Conservation (phyloP, 1,284 basidiomycete species). For the Farysia itapuensis region DNA sequence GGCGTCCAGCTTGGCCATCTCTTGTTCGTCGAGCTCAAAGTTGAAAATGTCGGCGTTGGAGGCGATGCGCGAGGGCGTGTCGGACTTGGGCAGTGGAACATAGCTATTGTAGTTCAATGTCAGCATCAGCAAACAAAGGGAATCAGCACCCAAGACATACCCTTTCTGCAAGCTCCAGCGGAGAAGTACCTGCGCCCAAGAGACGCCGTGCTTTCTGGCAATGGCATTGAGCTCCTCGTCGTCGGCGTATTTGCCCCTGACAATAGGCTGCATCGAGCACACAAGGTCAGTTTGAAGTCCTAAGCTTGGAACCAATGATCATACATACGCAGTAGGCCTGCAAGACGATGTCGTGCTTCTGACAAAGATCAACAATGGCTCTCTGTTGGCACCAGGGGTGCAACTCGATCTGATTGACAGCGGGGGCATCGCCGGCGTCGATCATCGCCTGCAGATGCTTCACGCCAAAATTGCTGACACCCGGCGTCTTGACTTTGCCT, state of each 20-base stretch:
- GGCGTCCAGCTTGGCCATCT: constrained; percentile 23
- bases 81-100: constrained; percentile 41
- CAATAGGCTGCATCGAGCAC: constrained; percentile 13
- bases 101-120: constrained; percentile 1
- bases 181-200: constrained; percentile 33
- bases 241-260: constrained; percentile 19
- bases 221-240: constrained; percentile 18
- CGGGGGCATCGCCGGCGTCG: constrained; percentile 11
- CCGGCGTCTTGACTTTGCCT: constrained; percentile 28
- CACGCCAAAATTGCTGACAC: constrained; percentile 32
- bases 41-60: constrained; percentile 33
- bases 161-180: constrained; percentile 35
- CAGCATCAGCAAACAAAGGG: not conserved
- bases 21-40: constrained; percentile 33
- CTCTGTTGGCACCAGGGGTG: constrained; percentile 39
- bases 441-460: constrained; percentile 29
- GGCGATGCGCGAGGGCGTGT: constrained; percentile 31
- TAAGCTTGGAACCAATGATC: not conserved
- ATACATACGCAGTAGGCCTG: constrained; percentile 28
- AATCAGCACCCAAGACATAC: not conserved
- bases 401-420: constrained; percentile 35
- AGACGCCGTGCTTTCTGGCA: constrained; percentile 27
- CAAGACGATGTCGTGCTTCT: constrained; percentile 26
- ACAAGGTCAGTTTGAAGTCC: not conserved
- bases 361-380: constrained; percentile 27